Evolutionary conservation across 805 yeast species (phyloP).

Genomic region (Hanseniaspora meyeri): DNA sequence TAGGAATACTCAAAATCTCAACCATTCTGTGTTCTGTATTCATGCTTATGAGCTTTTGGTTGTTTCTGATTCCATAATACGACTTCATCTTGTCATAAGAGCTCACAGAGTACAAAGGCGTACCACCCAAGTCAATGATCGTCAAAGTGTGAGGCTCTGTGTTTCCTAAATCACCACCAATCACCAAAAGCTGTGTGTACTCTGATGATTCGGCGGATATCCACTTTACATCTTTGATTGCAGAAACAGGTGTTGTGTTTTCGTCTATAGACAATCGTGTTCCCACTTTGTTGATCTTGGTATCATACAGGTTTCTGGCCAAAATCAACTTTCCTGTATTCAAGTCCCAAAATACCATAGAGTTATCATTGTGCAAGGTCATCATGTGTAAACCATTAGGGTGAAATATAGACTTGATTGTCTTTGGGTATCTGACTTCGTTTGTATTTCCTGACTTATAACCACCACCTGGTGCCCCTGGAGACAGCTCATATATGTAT

Average conservation of each 20-base stretch:
- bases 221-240: conserved; percentile 56
- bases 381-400: conserved; percentile 83
- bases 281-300: conserved; percentile 40
- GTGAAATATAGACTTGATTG: conserved; percentile 59
- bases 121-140: conserved; percentile 62
- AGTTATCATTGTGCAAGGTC: conserved; percentile 69
- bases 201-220: conserved; percentile 70
- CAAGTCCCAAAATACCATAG: conserved; percentile 88
- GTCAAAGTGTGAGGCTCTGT: conserved; percentile 37
- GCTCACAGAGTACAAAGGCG: conserved; percentile 67
- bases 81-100: conserved; percentile 73
- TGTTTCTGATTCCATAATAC: conserved; percentile 51
- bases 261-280: conserved; percentile 19
- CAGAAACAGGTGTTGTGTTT: conserved; percentile 19
- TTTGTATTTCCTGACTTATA: neutral
- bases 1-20: conserved; percentile 43
- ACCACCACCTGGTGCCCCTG: conserved; percentile 59
- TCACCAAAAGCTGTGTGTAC: conserved; percentile 55
- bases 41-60: conserved; percentile 45
- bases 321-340: conserved; percentile 58
- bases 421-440: conserved; percentile 35
- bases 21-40: conserved; percentile 35
- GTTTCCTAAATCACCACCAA: conserved; percentile 46
- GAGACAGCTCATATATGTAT: conserved; percentile 50
- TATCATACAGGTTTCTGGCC: conserved; percentile 61